These are phyloP conservation scores for Coniosporium tulheliwenetii DNA, from an alignment of 2,329 filamentous ascomycete genomes.

Conservation along the genomic window DNA sequence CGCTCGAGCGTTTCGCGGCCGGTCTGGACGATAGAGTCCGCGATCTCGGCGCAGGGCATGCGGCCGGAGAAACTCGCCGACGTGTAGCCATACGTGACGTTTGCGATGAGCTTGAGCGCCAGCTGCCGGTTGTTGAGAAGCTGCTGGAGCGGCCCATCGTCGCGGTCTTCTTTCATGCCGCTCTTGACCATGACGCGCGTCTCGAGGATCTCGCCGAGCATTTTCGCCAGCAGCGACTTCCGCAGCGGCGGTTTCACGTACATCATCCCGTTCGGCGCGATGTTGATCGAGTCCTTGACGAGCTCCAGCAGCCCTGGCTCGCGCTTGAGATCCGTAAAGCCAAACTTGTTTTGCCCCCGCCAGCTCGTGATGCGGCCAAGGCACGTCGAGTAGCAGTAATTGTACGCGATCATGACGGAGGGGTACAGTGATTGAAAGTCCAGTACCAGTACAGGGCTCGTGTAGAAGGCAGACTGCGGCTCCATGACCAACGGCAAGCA, in stretches of 20 bases:
- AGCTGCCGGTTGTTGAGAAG: constrained; percentile 87
- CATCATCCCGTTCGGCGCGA: constrained; percentile 93
- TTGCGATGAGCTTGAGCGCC: constrained; percentile 90
- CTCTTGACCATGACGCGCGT: constrained; percentile 96
- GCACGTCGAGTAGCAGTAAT: constrained; percentile 97
- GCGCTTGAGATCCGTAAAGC: constrained; percentile 74
- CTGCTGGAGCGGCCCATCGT: constrained; percentile 71
- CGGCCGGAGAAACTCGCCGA: constrained; percentile 92
- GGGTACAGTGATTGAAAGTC: constrained; percentile 96
- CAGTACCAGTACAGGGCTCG: constrained; percentile 71
- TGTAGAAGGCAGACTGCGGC: constrained; percentile 88
- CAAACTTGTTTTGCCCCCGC: constrained; percentile 90
- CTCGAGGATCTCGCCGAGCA: constrained; percentile 90
- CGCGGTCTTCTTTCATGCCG: constrained; percentile 87
- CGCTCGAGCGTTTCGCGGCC: constrained; percentile 89
- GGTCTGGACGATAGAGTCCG: constrained; percentile 94
- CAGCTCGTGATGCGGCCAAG: constrained; percentile 72
- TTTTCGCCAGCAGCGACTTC: constrained; percentile 84
- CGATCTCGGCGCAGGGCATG: constrained; percentile 96
- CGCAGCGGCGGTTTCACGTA: constrained; percentile 74
- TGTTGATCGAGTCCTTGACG: constrained; percentile 73
- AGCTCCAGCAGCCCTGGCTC: constrained; percentile 60
- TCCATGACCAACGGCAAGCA: constrained; percentile 96
- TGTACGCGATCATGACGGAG: constrained; percentile 98
- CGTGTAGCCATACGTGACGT: constrained; percentile 96